A percentile compares a stretch with the other conserved stretches of the same genome.
Evolutionary conservation across 257 asterid species (phyloP).

Genomic region (Coffea eugenioides): DNA sequence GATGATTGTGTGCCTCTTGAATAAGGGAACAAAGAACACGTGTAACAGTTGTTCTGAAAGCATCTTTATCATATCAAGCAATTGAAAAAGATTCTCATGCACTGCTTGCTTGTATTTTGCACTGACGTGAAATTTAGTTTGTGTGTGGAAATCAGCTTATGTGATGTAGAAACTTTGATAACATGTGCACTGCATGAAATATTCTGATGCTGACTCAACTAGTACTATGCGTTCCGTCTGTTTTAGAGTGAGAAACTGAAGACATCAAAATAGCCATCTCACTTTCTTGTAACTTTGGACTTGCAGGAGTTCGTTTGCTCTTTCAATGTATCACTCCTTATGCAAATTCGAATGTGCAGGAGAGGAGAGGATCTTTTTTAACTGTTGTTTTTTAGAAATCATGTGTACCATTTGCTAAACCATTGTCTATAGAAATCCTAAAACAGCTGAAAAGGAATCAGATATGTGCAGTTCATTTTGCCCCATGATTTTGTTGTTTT

Average conservation of each 20-base stretch:
- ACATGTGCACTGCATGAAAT: not conserved
- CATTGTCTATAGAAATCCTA: not conserved
- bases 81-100: not conserved
- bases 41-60: not conserved
- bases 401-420: conserved; percentile 4
- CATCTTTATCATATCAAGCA: not conserved
- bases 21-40: not conserved
- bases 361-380: not conserved
- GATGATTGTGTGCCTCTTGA: not conserved
- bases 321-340: not conserved
- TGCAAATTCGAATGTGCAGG: conserved; percentile 12
- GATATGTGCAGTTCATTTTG: not conserved
- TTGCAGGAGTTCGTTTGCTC: conserved; percentile 13
- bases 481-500: conserved; percentile 12
- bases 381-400: not conserved
- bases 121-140: not conserved
- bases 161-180: not conserved
- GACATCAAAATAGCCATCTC: too few relatives aligned
- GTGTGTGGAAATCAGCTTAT: not conserved
- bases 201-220: not conserved
- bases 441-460: not conserved
- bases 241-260: not conserved
- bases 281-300: not conserved
- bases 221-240: not conserved
- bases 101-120: not conserved